Percentiles rank a stretch among this genome's conserved stretches.
These are phyloP conservation scores for Sporisorium scitamineum DNA, from an alignment of 1,284 basidiomycete genomes.

Conservation along the genomic window DNA sequence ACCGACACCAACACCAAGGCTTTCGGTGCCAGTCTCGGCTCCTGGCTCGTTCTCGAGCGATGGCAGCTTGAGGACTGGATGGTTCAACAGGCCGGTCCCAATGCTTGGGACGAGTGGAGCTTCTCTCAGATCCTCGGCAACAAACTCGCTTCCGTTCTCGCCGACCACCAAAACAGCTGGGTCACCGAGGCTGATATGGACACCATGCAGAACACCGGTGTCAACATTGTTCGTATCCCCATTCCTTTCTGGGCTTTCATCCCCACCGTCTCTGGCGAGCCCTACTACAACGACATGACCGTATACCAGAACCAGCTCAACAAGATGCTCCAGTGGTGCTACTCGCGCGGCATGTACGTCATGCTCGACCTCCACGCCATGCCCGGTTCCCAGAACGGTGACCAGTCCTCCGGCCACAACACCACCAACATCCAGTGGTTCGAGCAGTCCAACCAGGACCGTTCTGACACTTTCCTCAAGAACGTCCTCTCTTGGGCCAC, in stretches of 20 bases:
- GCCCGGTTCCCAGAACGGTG: conserved; percentile 70
- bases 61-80: conserved; percentile 71
- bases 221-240: conserved; percentile 70
- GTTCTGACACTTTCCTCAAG: conserved; percentile 55
- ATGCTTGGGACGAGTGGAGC: conserved; percentile 70
- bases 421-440: conserved; percentile 59
- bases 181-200: conserved; percentile 70
- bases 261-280: conserved; percentile 53
- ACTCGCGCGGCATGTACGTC: conserved; percentile 70
- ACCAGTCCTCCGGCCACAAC: conserved; percentile 67
- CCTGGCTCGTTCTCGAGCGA: conserved; percentile 67
- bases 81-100: conserved; percentile 60
- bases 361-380: conserved; percentile 71
- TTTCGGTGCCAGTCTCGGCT: conserved; percentile 65
- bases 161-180: conserved; percentile 69
- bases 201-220: conserved; percentile 59
- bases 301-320: conserved; percentile 58
- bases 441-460: conserved; percentile 46
- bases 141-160: conserved; percentile 44
- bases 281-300: conserved; percentile 50
- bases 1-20: conserved; percentile 64
- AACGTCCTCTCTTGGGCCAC: conserved; percentile 56
- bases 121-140: conserved; percentile 65
- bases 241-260: conserved; percentile 69
- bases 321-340: conserved; percentile 64